Evolutionary conservation across 306 rosid species (phyloP).

Genomic region (Malus sylvestris): DNA sequence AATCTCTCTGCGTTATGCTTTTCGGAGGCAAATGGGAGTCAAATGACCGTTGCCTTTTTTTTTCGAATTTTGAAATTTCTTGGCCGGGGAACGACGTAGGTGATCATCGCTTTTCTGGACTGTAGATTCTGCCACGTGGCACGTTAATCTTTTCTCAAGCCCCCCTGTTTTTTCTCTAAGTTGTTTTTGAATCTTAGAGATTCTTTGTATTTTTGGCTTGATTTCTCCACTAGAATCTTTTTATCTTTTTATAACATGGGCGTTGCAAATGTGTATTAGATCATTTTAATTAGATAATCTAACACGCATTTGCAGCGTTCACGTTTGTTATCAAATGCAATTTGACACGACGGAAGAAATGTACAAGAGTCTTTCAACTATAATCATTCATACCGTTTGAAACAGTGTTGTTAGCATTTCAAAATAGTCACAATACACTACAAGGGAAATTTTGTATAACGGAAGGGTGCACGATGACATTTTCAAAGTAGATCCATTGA

Average conservation of each 20-base stretch:
- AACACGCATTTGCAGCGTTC: fast-evolving
- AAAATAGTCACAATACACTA: too few relatives aligned
- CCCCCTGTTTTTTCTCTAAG: background rate
- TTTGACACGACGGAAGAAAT: background rate
- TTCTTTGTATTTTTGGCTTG: too few relatives aligned
- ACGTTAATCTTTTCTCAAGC: background rate
- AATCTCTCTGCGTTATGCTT: conserved; percentile 14
- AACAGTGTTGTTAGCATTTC: too few relatives aligned
- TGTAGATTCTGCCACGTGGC: conserved; percentile 3
- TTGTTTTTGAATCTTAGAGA: background rate
- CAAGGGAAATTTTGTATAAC: background rate
- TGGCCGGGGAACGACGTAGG: conserved; percentile 26
- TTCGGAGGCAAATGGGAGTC: conserved; percentile 1
- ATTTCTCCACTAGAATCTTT: too few relatives aligned
- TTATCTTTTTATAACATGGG: too few relatives aligned
- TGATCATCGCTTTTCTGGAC: background rate
- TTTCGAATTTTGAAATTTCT: conserved; percentile 41
- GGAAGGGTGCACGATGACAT: background rate
- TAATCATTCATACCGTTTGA: background rate
- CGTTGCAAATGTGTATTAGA: too few relatives aligned
- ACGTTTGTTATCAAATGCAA: too few relatives aligned
- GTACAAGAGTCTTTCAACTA: background rate
- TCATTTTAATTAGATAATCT: too few relatives aligned
- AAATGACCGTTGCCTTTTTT: conserved; percentile 43
- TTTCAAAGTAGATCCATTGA: too few relatives aligned